Evolutionary conservation across 139 green algal genomes (phyloP).

Genomic region (Gonium pectorale): DNA sequence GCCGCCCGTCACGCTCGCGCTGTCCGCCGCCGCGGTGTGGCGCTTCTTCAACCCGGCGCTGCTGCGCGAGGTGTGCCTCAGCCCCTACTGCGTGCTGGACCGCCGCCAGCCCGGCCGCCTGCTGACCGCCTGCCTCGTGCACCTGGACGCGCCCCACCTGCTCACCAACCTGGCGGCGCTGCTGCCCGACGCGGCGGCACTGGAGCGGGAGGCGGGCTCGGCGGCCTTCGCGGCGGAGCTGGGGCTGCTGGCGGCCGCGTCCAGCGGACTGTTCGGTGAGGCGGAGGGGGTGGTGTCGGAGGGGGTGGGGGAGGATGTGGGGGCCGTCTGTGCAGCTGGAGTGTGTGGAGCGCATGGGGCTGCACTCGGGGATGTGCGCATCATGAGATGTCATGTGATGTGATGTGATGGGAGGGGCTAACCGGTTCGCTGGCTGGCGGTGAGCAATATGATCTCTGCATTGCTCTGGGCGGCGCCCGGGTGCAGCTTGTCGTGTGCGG

Average conservation of each 20-base stretch:
- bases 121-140: constrained; percentile 39
- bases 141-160: constrained; percentile 58
- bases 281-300: not conserved
- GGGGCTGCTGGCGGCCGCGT: constrained; percentile 36
- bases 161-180: constrained; percentile 50
- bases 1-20: constrained; percentile 8
- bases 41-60: constrained; percentile 7
- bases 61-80: constrained; percentile 52
- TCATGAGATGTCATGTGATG: too few species aligned
- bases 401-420: too few species aligned
- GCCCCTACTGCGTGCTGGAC: constrained; percentile 57
- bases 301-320: not conserved
- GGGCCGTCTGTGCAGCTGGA: too few species aligned
- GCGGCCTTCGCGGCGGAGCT: constrained; percentile 41
- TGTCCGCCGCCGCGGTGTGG: not conserved
- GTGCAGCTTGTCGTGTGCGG: too few species aligned
- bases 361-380: too few species aligned
- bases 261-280: constrained; percentile 53
- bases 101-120: constrained; percentile 44
- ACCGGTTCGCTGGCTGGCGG: too few species aligned
- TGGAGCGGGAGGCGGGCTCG: constrained; percentile 43
- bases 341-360: too few species aligned
- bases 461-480: too few species aligned
- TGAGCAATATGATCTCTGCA: too few species aligned
- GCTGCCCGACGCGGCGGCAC: constrained; percentile 48